Evolutionary conservation across 305 asterid genomes (phyloP), one percentile per base, ranked within the genome.

Genomic region (Fraxinus angustifolia): DNA sequence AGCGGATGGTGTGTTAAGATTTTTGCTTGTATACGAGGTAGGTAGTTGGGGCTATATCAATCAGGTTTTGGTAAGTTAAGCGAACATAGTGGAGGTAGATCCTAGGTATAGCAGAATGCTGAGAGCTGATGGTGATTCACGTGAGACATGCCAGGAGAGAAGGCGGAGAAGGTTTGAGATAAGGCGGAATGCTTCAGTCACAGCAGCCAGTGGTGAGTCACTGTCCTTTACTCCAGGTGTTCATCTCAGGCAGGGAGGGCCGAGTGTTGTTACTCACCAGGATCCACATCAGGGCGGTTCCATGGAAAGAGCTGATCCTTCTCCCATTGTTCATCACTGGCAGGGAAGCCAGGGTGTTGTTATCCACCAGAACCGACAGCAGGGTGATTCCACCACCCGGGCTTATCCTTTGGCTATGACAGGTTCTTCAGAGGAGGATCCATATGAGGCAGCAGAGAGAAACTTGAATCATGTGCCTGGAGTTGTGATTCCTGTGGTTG

Each of bases 401-500:
- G 38, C 74, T 67, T 12, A 26, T 67, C 36, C n/a, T 28, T 67
- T 67, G 7, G 21, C 75, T 30, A 0, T 62, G 35, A 53, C 28
- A 17, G 53, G 31, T 72, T 28, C 67, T 14, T 48, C 75, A 56
- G 70, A 14, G 42, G 67, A 5, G 12, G 35, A 12, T 19, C 36
- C 21, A 67, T 21, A 67, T 4, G 74, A 67, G 74, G 60, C 1
- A 56, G 36, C 0, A 60, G 60, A 4, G 74, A 73, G 42, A 40
- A 36, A 30, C 12, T 60, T 21, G 42, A 71, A 11, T 72, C 28
- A 48, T 1, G 34, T 17, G 40, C 45, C 75, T 31, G 42, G 45
- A 71, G 45, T 71, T 71, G 23, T n/a, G 42, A 71, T 36, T 8
- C 86, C 88, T 0, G 83, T 62, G 58, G 76, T 84, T n/a, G 93